Evolutionary conservation across 331 rosid genomes (phyloP), one percentile per base, ranked within the genome.

Genomic region (Stylosanthes scabra): DNA sequence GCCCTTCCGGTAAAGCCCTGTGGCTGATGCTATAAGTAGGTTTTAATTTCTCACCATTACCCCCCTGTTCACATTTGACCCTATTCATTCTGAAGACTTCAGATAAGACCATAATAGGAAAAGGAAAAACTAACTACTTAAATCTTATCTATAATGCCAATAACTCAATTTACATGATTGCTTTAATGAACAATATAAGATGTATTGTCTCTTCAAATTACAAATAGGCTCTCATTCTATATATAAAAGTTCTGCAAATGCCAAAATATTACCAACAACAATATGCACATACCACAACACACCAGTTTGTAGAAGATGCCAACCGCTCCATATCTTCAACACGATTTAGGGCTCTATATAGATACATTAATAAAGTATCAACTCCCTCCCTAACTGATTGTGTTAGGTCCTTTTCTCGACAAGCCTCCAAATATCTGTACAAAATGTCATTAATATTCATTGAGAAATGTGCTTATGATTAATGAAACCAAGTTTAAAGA

Each of bases 331-430:
- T 94, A 71, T 89, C 87, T 78, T 64, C 82, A 71, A 86, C 78
- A 62, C 85, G 79, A 89, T 91, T 88, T 79, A 94, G 71, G 64
- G 97, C 94, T 84, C 99, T 89, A 74, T 89, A 94, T 63, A 94
- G 93, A 84, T 88, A 90, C 97, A 94, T 87, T 75, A 94, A 82
- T 40, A 91, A 81, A 25, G 96, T 91, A 81, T 94, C 96, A 72
- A 91, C 93, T 78, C 99, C 99, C 81, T 94, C 92, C 78, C 81
- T 87, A 73, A 91, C 93, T 3, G 93, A 68, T 73, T 78, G 76
- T 6, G 45, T 62, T 74, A 88, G 72, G 68, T 88, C 71, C 67
- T 89, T 91, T 51, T 80, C 88, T 37, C 86, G 91, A 71, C 88
- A 87, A 52, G 86, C 89, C 84, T 91, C 97, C 86, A 94, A 86